Evolutionary conservation across 2,329 filamentous ascomycete species (phyloP).

Genomic region (Fusarium anguioides): DNA sequence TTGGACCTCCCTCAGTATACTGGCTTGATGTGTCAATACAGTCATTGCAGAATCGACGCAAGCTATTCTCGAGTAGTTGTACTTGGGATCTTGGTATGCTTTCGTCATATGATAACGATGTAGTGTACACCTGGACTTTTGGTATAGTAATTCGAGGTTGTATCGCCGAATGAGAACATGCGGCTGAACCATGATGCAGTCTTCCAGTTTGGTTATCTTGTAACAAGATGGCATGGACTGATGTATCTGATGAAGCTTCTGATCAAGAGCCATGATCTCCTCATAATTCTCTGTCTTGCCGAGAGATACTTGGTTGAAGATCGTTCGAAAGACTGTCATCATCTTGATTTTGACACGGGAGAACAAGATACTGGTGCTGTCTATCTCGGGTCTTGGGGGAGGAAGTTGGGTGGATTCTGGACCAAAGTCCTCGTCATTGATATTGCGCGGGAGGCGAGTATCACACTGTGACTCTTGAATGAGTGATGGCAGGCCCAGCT

Average conservation of each 20-base stretch:
- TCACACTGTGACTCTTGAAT: conserved; percentile 31
- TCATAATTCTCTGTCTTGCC: conserved; percentile 23
- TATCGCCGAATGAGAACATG: conserved; percentile 30
- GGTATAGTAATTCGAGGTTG: conserved; percentile 28
- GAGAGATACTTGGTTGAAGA: conserved; percentile 35
- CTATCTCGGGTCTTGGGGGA: conserved; percentile 4
- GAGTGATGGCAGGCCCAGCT: conserved; percentile 27
- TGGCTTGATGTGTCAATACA: conserved; percentile 5
- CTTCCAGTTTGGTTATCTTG: conserved; percentile 20
- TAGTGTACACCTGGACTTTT: conserved; percentile 28
- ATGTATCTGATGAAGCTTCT: conserved; percentile 13
- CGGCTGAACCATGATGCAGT: conserved; percentile 23
- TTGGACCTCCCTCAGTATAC: conserved; percentile 33
- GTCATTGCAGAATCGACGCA: conserved; percentile 36
- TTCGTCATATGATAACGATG: conserved; percentile 35
- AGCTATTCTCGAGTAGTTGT: conserved; percentile 18
- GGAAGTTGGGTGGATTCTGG: conserved; percentile 16
- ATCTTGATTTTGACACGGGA: conserved; percentile 20
- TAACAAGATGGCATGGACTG: conserved; percentile 22
- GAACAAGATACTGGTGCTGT: conserved; percentile 22
- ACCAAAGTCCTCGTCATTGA: conserved; percentile 30
- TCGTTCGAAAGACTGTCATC: conserved; percentile 28
- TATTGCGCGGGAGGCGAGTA: conserved; percentile 17
- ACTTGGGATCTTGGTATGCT: conserved; percentile 24
- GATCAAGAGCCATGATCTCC: conserved; percentile 33